phyloP scores from a whole-genome alignment of 2,329 filamentous ascomycete species.

The Curvularia eragrostidis region DNA sequence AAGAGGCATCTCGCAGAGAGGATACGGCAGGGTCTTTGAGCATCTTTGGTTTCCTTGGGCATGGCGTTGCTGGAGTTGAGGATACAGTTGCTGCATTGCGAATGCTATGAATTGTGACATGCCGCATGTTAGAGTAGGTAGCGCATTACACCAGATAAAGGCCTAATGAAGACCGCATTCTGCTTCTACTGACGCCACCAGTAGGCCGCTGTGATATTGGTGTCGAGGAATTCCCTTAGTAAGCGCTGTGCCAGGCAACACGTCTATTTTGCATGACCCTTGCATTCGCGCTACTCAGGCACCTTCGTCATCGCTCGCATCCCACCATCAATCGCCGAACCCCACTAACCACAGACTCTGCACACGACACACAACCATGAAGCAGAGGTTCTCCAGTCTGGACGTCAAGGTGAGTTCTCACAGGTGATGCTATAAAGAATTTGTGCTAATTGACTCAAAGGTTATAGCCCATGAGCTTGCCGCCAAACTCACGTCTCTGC shows the following conservation, averaged over 20 bases:
- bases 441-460: slow-evolving; percentile 54
- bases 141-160: slow-evolving; percentile 11
- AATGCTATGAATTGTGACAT: slow-evolving; percentile 16
- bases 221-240: slow-evolving; percentile 12
- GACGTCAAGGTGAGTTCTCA: slow-evolving; percentile 68
- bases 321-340: slow-evolving; percentile 25
- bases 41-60: slow-evolving; percentile 19
- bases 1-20: slow-evolving; percentile 90
- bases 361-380: slow-evolving; percentile 62
- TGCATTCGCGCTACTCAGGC: slow-evolving; percentile 29
- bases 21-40: slow-evolving; percentile 73
- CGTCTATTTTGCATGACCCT: slow-evolving; percentile 27
- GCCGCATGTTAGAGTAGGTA: slow-evolving; percentile 20
- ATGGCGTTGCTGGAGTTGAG: slow-evolving; percentile 45
- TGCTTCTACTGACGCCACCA: slow-evolving; percentile 13
- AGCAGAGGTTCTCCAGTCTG: slow-evolving; percentile 80
- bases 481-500: slow-evolving; percentile 74
- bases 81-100: slow-evolving; percentile 25
- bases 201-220: slow-evolving; percentile 1
- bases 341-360: slow-evolving; percentile 37
- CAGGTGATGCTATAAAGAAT: too few relatives aligned
- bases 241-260: slow-evolving; percentile 23
- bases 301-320: slow-evolving; percentile 41
- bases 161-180: slow-evolving; percentile 10
- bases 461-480: slow-evolving; percentile 95